These are phyloP conservation scores for Forsythia suspensa DNA, from an alignment of 257 asterid species.

Conservation along the genomic window DNA sequence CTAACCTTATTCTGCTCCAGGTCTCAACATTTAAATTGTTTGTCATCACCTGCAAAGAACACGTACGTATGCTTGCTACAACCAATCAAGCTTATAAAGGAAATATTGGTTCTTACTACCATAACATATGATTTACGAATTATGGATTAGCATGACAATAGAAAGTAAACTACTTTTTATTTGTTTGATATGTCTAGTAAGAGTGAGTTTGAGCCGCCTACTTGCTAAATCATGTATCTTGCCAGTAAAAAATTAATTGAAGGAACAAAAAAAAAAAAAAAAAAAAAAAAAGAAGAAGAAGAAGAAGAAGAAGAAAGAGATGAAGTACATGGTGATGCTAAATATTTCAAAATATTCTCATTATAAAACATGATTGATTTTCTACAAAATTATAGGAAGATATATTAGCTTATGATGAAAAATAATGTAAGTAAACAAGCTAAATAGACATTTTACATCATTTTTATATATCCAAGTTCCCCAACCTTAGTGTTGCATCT, in stretches of 20 bases:
- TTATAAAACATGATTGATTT: not conserved
- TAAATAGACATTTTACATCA: not conserved
- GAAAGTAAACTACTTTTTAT: conserved; percentile 63
- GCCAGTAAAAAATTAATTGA: conserved; percentile 7
- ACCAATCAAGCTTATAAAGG: conserved; percentile 79
- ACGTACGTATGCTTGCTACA: conserved; percentile 87
- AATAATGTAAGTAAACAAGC: not conserved
- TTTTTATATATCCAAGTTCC: not conserved
- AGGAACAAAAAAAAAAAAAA: not conserved
- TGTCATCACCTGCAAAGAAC: conserved; percentile 99
- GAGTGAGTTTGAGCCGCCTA: conserved; percentile 80
- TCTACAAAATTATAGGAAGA: not conserved
- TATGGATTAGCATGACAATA: conserved; percentile 1
- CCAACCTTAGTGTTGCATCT: not conserved
- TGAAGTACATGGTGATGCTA: not conserved
- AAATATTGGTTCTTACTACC: conserved; percentile 7
- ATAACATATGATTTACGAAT: conserved; percentile 1
- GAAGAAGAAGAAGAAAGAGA: conserved; percentile 13
- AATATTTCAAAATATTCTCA: not conserved
- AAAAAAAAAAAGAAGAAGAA: too few species aligned
- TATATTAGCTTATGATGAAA: not conserved
- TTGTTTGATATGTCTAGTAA: conserved; percentile 94
- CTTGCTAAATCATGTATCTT: conserved; percentile 94
- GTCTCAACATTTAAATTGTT: conserved; percentile 98
- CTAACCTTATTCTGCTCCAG: conserved; percentile 96